phyloP scores from a whole-genome alignment of 192 early-diverging fungal species.

The Neocallimastix lanati region DNA sequence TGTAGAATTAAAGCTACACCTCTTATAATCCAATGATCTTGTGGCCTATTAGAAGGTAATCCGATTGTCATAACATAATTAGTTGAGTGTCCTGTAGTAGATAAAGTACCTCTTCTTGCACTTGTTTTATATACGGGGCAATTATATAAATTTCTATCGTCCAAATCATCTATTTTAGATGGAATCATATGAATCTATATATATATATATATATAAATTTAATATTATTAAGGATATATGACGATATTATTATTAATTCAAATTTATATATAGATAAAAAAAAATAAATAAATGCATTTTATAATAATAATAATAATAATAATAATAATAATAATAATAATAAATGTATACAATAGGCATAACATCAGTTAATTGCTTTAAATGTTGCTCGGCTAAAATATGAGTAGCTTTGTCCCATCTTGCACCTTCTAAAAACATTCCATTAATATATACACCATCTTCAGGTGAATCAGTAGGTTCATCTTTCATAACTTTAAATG shows the following conservation, averaged over 20 bases:
- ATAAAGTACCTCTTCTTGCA: constrained; percentile 37
- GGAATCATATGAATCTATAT: constrained; percentile 20
- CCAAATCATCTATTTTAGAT: constrained; percentile 24
- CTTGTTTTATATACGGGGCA: constrained; percentile 44
- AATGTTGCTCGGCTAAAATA: constrained; percentile 28
- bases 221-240: too few species aligned
- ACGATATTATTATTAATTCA: too few species aligned
- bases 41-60: constrained; percentile 29
- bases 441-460: constrained; percentile 37
- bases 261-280: too few species aligned
- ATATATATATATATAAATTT: too few species aligned
- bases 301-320: too few species aligned
- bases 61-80: constrained; percentile 45
- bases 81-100: constrained; percentile 39
- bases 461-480: constrained; percentile 31
- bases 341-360: constrained; percentile 20
- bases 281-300: too few species aligned
- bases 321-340: too few species aligned
- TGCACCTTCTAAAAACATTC: constrained; percentile 36
- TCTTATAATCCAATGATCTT: constrained; percentile 27
- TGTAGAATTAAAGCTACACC: constrained; percentile 30
- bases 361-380: constrained; percentile 27
- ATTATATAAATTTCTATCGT: constrained; percentile 21
- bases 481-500: constrained; percentile 24
- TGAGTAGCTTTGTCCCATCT: constrained; percentile 29